Base-by-base conservation (phyloP, 306 rosid genomes). In the Parietaria judaica region DNA sequence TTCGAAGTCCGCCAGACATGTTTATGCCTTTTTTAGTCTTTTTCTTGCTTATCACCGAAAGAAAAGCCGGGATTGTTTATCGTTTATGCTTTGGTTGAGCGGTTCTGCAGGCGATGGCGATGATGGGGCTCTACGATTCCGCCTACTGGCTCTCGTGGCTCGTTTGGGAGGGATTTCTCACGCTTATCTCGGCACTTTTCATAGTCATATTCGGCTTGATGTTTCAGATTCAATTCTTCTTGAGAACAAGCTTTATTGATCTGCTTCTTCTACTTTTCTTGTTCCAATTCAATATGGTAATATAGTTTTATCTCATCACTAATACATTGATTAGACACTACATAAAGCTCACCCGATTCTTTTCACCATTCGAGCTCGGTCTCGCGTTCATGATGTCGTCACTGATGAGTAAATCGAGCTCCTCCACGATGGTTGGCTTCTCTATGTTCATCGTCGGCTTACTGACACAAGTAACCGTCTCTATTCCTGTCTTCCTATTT, bases 121-220 rank as follows among this genome's bases (percentile, higher is more conserved):
- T 91, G 84, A 91, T 91, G 96, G 98, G 98, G 57, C 89, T 91
- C 50, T 91, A 78, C 16, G 98, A 91, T 69, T 72, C 84, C 57
- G 95, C 96, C 34, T 91, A 91, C 74, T 91, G 98, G 95, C 61
- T 85, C 51, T 87, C 98, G 47, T 91, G 96, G 96, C 79, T 91
- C 67, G 60, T 83, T 31, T 91, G 96, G 98, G 98, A 91, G 66
- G 81, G 88, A 53, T 48, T 82, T 60, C 68, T 81, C 37, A 67
- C 83, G 5, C 54, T 91, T 14, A 5, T 91, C 66, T 80, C 95
- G 16, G 76, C 98, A 41, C 76, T 91, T 54, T 82, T 91, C 56
- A 54, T 84, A 60, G 84, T 91, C 77, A 81, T 88, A 65, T 85
- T 82, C 23, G 96, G 96, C 74, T 85, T 91, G 96, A 71, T 83